Evolutionary conservation across 2,329 filamentous ascomycete species (phyloP), one percentile per base, ranked within the genome.

Genomic region (Verticillium klebahnii): DNA sequence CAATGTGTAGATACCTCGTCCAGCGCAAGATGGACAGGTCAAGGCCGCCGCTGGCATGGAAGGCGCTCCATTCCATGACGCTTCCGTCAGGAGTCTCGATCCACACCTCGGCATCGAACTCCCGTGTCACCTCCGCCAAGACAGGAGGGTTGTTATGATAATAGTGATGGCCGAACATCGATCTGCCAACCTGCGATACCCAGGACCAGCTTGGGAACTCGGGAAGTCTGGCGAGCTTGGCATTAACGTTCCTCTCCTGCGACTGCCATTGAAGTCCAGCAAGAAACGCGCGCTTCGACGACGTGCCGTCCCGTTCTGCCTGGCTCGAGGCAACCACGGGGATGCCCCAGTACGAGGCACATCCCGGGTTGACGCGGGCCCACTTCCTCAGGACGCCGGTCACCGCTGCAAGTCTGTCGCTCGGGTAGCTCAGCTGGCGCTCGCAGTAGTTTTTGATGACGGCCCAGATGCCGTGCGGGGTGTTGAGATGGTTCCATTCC

Each of bases 401-500:
- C 15, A 61, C n/a, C 0, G 57, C 60, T 5, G 57, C 57, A 5
- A 61, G 60, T 7, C 57, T 40, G 25, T 61, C 57, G 25, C 34
- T 61, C 2, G 15, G 15, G 50, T 14, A 61, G 9, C 29, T 55
- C 0, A 61, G 57, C 19, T 59, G 39, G 15, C 39, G 39, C 17
- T 45, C 17, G 39, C 55, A 61, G 6, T 61, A 58, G 14, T 25
- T 61, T 3, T 32, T 17, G 5, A 61, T 15, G n/a, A 61, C 25
- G 11, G 55, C 55, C 60, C 55, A 61, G n/a, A 61, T 14, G 15
- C 60, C 55, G 31, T 61, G 12, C 2, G 55, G 39, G 19, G 7
- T 57, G 11, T 61, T 61, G 31, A 61, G 9, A n/a, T 37, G 55
- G 32, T 57, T 61, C 60, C 55, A 61, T 11, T 61, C 55, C 2